Conservation (phyloP, 2,329 filamentous ascomycete genomes). For the Sporothrix variecibatus region DNA sequence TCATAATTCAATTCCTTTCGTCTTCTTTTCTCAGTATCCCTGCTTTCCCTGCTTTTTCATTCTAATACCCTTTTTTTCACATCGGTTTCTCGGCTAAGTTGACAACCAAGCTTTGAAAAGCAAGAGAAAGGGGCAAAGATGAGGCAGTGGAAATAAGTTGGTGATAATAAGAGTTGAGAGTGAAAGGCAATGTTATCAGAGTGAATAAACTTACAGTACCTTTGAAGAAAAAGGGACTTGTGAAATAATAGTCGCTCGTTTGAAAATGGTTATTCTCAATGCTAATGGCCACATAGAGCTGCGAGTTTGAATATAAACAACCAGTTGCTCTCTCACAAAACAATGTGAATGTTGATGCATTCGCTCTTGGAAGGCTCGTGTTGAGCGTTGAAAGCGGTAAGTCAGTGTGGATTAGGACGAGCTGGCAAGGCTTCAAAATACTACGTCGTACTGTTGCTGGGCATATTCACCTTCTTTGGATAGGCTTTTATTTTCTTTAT, state of each 20-base stretch:
- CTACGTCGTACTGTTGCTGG: neutral
- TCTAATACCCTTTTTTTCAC: neutral
- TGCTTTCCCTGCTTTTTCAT: neutral
- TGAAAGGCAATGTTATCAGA: too few relatives aligned
- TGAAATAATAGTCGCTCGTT: neutral
- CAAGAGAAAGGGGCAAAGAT: neutral
- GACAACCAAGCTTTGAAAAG: neutral
- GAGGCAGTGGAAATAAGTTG: neutral
- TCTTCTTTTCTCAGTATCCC: neutral
- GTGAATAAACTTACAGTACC: too few relatives aligned
- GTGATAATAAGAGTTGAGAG: neutral
- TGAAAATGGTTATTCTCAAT: neutral
- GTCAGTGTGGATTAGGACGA: neutral
- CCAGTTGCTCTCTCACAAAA: too few relatives aligned
- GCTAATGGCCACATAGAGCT: too few relatives aligned
- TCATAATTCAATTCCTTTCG: neutral
- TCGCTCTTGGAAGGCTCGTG: neutral
- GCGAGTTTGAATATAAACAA: neutral
- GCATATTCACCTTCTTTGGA: neutral
- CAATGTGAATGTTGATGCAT: neutral
- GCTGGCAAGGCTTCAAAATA: neutral
- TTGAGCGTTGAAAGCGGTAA: neutral
- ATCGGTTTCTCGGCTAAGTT: slow-evolving; percentile 22
- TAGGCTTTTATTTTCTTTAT: neutral
- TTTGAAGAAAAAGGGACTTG: neutral